phyloP scores from a whole-genome alignment of 306 rosid genomes.

The peach (Prunus persica) region DNA sequence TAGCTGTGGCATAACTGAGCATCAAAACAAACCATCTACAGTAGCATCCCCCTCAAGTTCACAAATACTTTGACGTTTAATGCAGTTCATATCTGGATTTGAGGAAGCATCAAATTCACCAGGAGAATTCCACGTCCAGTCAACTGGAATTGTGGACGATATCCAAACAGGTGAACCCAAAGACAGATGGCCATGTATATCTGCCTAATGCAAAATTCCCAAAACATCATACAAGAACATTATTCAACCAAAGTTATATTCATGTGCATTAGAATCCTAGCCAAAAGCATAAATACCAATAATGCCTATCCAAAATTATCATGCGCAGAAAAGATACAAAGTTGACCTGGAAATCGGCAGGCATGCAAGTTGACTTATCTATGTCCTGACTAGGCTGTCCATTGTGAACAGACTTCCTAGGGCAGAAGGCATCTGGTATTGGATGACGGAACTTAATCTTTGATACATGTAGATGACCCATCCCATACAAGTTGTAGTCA shows the following conservation, averaged over 20 bases:
- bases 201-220: conserved; percentile 56
- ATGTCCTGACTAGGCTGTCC: conserved; percentile 30
- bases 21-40: conserved; percentile 64
- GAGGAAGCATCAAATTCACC: conserved; percentile 39
- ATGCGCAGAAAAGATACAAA: conserved; percentile 6
- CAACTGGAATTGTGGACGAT: conserved; percentile 51
- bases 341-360: conserved; percentile 34
- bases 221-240: conserved; percentile 20
- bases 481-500: conserved; percentile 70
- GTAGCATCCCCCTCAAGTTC: conserved; percentile 91
- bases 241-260: conserved; percentile 13
- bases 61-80: conserved; percentile 70
- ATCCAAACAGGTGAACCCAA: conserved; percentile 56
- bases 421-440: conserved; percentile 44
- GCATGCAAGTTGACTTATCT: conserved; percentile 36
- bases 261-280: background rate
- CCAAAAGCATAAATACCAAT: background rate
- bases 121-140: conserved; percentile 64
- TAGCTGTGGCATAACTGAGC: background rate
- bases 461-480: conserved; percentile 78
- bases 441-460: conserved; percentile 83
- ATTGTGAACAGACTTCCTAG: conserved; percentile 31
- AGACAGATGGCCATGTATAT: conserved; percentile 33
- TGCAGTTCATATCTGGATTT: conserved; percentile 30
- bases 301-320: conserved; percentile 2